Percentiles rank a stretch among this genome's conserved stretches.
Evolutionary conservation across 2,329 filamentous ascomycete species (phyloP).

Genomic region (Colletotrichum graminicola): DNA sequence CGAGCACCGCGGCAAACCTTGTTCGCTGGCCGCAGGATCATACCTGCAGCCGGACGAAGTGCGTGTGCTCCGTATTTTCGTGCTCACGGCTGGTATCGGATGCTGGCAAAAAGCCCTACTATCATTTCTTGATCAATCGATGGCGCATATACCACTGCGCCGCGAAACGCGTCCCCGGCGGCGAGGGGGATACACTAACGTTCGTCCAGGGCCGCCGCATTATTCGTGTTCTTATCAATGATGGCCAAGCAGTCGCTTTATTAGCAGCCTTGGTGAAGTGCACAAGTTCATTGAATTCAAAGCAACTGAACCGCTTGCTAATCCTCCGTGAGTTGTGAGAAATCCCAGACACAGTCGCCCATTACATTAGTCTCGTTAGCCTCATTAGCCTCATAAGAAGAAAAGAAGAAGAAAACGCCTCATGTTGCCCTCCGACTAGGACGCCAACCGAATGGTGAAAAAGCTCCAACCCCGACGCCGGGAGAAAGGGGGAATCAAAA

Average conservation of each 20-base stretch:
- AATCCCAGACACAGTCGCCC: neutral
- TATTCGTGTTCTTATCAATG: too few relatives aligned
- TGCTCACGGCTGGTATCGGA: neutral
- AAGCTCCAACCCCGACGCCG: neutral
- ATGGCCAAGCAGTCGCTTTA: neutral
- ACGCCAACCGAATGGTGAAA: neutral
- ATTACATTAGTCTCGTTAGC: neutral
- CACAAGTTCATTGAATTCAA: neutral
- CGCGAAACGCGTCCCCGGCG: neutral
- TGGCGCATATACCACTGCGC: too few relatives aligned
- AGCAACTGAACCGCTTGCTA: neutral
- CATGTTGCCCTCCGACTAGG: too few relatives aligned
- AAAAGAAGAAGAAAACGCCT: neutral
- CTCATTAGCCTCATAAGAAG: neutral
- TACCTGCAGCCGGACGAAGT: neutral
- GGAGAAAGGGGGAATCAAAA: neutral
- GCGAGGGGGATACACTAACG: too few relatives aligned
- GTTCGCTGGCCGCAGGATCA: neutral
- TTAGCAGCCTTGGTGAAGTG: neutral
- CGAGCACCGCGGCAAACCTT: neutral
- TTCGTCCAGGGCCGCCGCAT: too few relatives aligned
- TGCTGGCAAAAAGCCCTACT: neutral
- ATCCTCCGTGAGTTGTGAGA: neutral
- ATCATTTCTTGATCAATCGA: too few relatives aligned
- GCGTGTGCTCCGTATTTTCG: neutral